phyloP scores from a whole-genome alignment of 495 filamentous ascomycete species.

The Letharia lupina region DNA sequence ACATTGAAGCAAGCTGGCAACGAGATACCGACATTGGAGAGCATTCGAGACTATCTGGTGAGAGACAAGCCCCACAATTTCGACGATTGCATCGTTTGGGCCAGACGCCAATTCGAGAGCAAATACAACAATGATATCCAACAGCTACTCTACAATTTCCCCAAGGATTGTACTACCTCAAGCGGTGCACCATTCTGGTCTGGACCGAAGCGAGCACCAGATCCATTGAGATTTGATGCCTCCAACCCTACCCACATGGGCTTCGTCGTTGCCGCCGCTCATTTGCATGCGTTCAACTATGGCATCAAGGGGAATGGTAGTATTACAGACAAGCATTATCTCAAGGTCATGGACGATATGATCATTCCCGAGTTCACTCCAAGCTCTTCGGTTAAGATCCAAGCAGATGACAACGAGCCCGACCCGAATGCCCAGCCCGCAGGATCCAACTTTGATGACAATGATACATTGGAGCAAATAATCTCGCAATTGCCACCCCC shows the following conservation, averaged over 20 bases:
- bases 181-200: conserved; percentile 94
- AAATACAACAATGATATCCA: conserved; percentile 97
- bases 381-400: conserved; percentile 88
- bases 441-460: conserved; percentile 55
- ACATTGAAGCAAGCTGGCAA: conserved; percentile 92
- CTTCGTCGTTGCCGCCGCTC: conserved; percentile 81
- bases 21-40: conserved; percentile 91
- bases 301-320: conserved; percentile 74
- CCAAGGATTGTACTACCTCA: conserved; percentile 82
- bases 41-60: conserved; percentile 82
- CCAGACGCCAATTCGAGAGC: conserved; percentile 84
- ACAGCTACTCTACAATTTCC: conserved; percentile 96
- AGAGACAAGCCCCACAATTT: conserved; percentile 87
- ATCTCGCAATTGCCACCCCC: conserved; percentile 61
- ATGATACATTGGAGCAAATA: conserved; percentile 61
- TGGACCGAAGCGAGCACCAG: conserved; percentile 93
- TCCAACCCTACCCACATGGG: conserved; percentile 74
- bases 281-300: conserved; percentile 97
- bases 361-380: conserved; percentile 95
- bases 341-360: conserved; percentile 78
- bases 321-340: conserved; percentile 57
- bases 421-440: conserved; percentile 70
- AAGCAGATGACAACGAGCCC: conserved; percentile 89
- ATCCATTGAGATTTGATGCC: conserved; percentile 80
- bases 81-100: conserved; percentile 95